Base-by-base conservation (phyloP, 1,139 yeast genomes). In the Diutina neorugosa region DNA sequence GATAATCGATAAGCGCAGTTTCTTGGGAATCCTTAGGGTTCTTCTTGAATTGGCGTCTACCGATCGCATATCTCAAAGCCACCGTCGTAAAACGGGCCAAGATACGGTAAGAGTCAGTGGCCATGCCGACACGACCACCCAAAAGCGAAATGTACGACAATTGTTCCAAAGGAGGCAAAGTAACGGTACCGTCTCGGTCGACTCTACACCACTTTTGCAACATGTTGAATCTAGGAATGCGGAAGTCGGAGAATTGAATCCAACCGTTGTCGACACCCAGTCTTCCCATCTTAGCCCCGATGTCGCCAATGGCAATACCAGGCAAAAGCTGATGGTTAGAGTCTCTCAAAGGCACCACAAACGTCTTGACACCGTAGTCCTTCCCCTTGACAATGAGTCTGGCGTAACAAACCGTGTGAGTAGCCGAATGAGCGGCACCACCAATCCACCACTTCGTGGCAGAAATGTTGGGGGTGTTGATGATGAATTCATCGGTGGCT, bases 401-500 rank as follows among this genome's bases (percentile, higher is more conserved):
- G 19, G 61, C 62, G 51, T 59, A 59, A 12, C 59, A 52, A 18
- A 57, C 56, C 9, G 58, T 55, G 54, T 59, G 62, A 3, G 61
- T 58, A 18, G 62, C 62, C 4, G 61, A 58, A 52, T 59, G 62
- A 18, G 62, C 62, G 9, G 62, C 62, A 3, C 62, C 62, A 6
- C 62, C 62, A 21, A 59, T 59, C 62, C 62, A 59, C 61, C 61
- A 59, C 49, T 59, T 59, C 43, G 62, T 58, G 50, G 62, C 62
- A 5, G 61, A 61, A n/a, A 59, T 55, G 53, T 59, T 61, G 7
- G 62, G 62, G 8, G 62, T 59, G 54, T 58, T 58, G 53, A 59
- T 52, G 27, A 59, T 53, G 50, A 59, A 59, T 55, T 59, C 60
- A 52, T 59, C 62, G 18, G 58, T 58, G 21, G 42, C 49, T 51